Base-by-base conservation (phyloP, 441 rosid species). In the Populus hybrid region DNA sequence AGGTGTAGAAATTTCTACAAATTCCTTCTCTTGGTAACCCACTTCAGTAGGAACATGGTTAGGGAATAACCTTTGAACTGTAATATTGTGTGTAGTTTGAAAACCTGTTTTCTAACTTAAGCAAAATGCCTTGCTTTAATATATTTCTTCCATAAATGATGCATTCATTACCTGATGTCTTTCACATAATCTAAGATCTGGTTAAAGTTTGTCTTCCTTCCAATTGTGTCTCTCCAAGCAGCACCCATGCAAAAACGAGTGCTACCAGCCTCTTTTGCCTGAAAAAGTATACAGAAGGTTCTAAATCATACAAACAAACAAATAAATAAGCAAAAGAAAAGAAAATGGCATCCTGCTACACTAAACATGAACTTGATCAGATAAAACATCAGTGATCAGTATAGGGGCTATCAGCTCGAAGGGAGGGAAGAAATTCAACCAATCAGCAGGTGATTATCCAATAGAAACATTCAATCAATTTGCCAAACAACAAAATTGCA, bases 201-300 rank as follows among this genome's bases (percentile, higher is more conserved):
- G 81, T 78, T 86, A 84, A 95, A 95, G 82, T 94, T 94, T 36
- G 97, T 93, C 81, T 95, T 95, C 86, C 97, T 86, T 74, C 99
- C 98, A 34, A 92, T 75, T 0, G 97, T 94, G 76, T 95, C 99
- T 86, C 99, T 88, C 99, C 99, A 95, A 4, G 98, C 98, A 78
- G 99, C 99, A 86, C 99, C 99, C 98, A 95, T 95, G 79, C 99
- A 95, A 86, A 95, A 95, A 63, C 99, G 94, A 20, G 98, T 92
- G 86, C 98, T 95, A 12, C 99, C 99, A 66, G 95, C 98, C 79
- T 95, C 97, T 84, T 94, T 95, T 71, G 99, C 98, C 99, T 95
- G 92, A 74, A 75, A 82, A 78, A 68, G 32, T 16, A 78, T 32
- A 70, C 20, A 68, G 35, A 76, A 11, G 36, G 11, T 69, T 67